Evolutionary conservation across 306 rosid genomes (phyloP).

Genomic region (Vigna trinervia): DNA sequence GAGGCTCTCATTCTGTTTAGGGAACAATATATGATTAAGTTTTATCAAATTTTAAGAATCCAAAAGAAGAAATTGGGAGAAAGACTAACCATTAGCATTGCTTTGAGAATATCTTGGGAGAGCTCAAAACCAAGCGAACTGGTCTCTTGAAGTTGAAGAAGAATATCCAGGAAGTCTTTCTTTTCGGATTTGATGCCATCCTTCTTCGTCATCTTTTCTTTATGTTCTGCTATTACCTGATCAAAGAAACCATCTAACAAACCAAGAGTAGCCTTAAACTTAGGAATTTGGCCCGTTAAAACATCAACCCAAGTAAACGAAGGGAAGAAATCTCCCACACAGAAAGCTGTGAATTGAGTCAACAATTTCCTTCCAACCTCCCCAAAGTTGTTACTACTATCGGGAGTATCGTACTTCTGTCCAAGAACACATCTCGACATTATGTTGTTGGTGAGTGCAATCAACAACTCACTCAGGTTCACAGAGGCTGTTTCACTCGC

Average conservation of each 20-base stretch:
- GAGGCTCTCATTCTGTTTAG: too few relatives aligned
- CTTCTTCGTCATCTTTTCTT: not conserved
- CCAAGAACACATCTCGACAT: conserved; percentile 38
- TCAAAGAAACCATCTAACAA: conserved; percentile 35
- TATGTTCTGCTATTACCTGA: conserved; percentile 25
- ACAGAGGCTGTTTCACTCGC: not conserved
- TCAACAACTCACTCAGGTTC: conserved; percentile 35
- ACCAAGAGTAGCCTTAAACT: conserved; percentile 14
- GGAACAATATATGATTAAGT: too few relatives aligned
- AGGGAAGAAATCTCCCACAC: conserved; percentile 41
- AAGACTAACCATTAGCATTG: conserved; percentile 31
- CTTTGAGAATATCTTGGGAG: conserved; percentile 34
- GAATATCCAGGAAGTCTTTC: conserved; percentile 41
- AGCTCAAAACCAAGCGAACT: not conserved
- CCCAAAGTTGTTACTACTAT: conserved; percentile 9
- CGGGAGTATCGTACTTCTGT: not conserved
- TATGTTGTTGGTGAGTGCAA: conserved; percentile 8
- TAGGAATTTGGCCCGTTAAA: conserved; percentile 3
- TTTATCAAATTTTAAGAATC: too few relatives aligned
- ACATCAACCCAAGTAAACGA: conserved; percentile 42
- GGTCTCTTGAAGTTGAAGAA: conserved; percentile 28
- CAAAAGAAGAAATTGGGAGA: not conserved
- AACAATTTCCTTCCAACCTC: conserved; percentile 20
- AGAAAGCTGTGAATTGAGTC: conserved; percentile 17
- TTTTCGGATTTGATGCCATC: not conserved